Base-by-base conservation (phyloP, 192 early-diverging fungal species). In the Coemansia sp. region DNA sequence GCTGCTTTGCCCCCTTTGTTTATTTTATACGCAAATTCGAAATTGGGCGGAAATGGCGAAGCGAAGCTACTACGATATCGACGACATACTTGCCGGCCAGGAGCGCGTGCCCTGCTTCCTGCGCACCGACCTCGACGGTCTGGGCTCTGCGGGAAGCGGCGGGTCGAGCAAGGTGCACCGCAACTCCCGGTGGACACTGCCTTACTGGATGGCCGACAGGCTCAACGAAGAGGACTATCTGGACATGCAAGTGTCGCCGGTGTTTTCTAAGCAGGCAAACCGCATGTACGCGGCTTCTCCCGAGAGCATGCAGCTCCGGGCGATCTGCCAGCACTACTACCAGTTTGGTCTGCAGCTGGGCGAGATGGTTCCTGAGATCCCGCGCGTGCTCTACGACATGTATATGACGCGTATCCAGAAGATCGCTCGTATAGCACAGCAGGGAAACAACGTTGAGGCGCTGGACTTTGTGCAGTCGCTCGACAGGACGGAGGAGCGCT, bases 171-270 rank as follows among this genome's bases (percentile, higher is more conserved):
- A 74, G 25, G 78, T 81, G 62, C 66, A 69, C 19, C 73, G 78
- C 55, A 75, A 81, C 51, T 34, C 69, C n/a, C 68, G 78, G 28
- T 72, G 69, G 73, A 59, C 78, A 55, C 69, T 81, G 24, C 78
- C 78, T n/a, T 75, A 69, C 60, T 81, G 78, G 78, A 81, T 81
- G 73, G 78, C 73, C 14, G 78, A 81, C 69, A 64, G 67, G n/a
- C 63, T 81, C 49, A 71, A 81, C 67, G 73, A 75, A 28, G 78
- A 81, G 29, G 72, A 75, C 72, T 71, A 64, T 28, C 62, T 81
- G 24, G 69, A 71, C 55, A 81, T 81, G 78, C 69, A 71, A 22
- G 66, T 70, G 3, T 70, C 78, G 60, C 68, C 69, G 10, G 53
- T 75, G 58, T 81, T 81, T 52, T 69, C 78, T 19, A 75, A 75